These are phyloP conservation scores for Herpetospermum pedunculosum DNA, from an alignment of 306 rosid species.

Conservation along the genomic window DNA sequence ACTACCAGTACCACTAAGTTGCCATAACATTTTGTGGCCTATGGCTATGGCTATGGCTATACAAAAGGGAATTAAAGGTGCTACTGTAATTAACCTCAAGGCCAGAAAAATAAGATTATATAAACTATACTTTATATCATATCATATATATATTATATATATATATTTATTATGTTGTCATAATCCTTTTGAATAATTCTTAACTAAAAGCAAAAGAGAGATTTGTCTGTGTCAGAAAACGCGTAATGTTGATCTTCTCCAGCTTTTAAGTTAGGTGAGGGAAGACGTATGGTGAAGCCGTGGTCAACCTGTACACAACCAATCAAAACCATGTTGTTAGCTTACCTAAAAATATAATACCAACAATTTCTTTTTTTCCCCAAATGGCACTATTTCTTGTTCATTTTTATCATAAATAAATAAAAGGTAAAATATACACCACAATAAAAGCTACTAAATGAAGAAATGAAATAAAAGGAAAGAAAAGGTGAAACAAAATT, in stretches of 20 bases:
- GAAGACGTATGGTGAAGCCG: not conserved
- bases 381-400: not conserved
- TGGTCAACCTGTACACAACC: not conserved
- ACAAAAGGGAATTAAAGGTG: not conserved
- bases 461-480: not conserved
- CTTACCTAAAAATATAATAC: not conserved
- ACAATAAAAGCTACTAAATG: too few species aligned
- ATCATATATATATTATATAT: not conserved
- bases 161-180: not conserved
- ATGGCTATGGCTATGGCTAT: not conserved
- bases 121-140: not conserved
- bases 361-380: not conserved
- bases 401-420: not conserved
- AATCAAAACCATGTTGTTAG: not conserved
- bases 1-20: not conserved
- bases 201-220: not conserved
- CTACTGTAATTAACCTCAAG: not conserved
- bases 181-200: not conserved
- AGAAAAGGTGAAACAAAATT: not conserved
- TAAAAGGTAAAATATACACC: too few species aligned
- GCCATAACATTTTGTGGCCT: not conserved
- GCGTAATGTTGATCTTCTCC: not conserved
- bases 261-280: not conserved
- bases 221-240: not conserved
- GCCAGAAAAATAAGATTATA: not conserved